Percentiles rank a stretch among this genome's conserved stretches.
phyloP scores from a whole-genome alignment of 208 protist species.

The Crithidia thermophila region DNA sequence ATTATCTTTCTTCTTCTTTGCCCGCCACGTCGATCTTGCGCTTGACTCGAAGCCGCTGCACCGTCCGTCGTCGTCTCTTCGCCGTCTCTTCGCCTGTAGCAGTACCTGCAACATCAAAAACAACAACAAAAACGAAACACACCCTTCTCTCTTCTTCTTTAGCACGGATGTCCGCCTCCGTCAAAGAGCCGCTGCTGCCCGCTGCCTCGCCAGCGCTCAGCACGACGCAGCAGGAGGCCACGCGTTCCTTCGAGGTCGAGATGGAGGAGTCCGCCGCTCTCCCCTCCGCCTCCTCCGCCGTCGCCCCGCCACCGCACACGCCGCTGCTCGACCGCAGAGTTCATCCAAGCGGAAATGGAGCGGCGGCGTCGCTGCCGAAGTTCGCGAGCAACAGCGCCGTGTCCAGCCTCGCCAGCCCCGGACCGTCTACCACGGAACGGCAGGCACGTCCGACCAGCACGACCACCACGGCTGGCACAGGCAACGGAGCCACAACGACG shows the following conservation, averaged over 20 bases:
- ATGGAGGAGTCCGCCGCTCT: constrained; percentile 22
- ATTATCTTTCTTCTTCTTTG: not conserved
- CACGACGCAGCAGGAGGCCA: constrained; percentile 15
- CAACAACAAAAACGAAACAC: too few relatives aligned
- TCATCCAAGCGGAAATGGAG: not conserved
- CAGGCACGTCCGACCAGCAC: not conserved
- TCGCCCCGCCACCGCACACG: constrained; percentile 9
- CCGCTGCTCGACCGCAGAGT: not conserved
- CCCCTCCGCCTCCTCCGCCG: constrained; percentile 1
- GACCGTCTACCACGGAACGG: not conserved
- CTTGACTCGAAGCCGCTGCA: too few relatives aligned
- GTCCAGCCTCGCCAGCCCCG: constrained; percentile 4
- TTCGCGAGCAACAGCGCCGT: constrained; percentile 1
- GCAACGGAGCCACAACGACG: not conserved
- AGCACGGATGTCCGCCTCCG: constrained; percentile 9
- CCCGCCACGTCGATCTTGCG: not conserved
- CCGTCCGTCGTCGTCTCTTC: too few relatives aligned
- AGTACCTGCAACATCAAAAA: too few relatives aligned
- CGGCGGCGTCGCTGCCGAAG: not conserved
- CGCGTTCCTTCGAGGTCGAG: constrained; percentile 12
- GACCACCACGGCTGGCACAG: not conserved
- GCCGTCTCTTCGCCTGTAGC: too few relatives aligned
- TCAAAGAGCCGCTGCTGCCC: not conserved
- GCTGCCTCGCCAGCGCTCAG: not conserved
- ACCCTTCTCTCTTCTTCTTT: too few relatives aligned